Base-by-base conservation (phyloP, 305 asterid species). In the Fraxinus xanthoxyloides region DNA sequence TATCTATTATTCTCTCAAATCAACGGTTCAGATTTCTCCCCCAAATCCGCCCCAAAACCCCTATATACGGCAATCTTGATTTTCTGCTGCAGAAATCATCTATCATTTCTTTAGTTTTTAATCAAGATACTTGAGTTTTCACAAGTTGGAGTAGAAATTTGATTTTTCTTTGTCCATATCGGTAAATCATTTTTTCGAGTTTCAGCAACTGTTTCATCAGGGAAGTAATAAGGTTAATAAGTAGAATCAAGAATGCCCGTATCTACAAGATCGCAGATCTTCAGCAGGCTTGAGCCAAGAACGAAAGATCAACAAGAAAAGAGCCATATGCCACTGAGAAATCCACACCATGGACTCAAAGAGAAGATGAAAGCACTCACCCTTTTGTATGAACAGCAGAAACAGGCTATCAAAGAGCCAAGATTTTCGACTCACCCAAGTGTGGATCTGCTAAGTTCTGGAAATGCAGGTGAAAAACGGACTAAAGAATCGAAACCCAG, bases 281-380 rank as follows among this genome's bases (percentile, higher is more conserved):
- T 46, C 78, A 40, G 26, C 72, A 56, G 77, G 35, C 87, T 78
- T 81, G 85, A 63, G 28, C 77, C 78, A 21, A 80, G 82, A 76
- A 36, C 12, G 48, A 84, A 32, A 34, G 77, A 79, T 31, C 76
- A 70, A 73, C 84, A 81, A 79, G 88, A 88, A 87, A 84, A 83
- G n/a, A 32, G 73, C 36, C 84, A 79, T 3, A 80, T 82, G 86
- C 81, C 76, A 79, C 38, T 76, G 82, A 85, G 90, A 59, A 89
- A 89, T 82, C 94, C 91, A n/a, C 92, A 90, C 76, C 90, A 89
- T 80, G 92, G 92, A 12, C 87, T 90, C 28, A 90, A 88, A 78
- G 94, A 89, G 84, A 89, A 90, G 89, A 86, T 90, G 94, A 89
- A 85, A 82, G 89, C 87, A 3, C 46, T 90, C 38, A 90, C 92